Evolutionary conservation across 2,329 filamentous ascomycete species (phyloP).

Genomic region (Thelonectria discophora): DNA sequence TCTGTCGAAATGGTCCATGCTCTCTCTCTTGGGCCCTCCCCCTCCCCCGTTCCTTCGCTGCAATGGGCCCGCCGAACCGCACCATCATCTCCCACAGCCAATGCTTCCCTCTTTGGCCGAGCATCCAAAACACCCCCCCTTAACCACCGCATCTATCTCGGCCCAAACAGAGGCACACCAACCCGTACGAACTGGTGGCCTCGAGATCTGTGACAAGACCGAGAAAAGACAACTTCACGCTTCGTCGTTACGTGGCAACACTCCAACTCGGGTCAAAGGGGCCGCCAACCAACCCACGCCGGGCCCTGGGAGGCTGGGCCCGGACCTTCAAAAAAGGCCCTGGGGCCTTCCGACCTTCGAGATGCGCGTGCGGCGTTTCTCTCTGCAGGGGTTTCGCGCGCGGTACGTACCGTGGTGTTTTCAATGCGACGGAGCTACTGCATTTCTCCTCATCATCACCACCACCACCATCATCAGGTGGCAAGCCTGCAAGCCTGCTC

Average conservation of each 20-base stretch:
- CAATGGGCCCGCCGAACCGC: constrained; percentile 31
- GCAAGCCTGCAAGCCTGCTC: too few relatives aligned
- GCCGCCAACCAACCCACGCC: constrained; percentile 39
- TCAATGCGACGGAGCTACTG: constrained; percentile 22
- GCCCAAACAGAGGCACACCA: constrained; percentile 15
- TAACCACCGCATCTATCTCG: constrained; percentile 1
- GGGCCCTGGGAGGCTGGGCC: constrained; percentile 30
- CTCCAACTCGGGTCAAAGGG: constrained; percentile 41
- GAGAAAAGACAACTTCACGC: constrained; percentile 15
- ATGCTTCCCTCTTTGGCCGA: constrained; percentile 22
- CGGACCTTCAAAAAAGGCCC: constrained; percentile 28
- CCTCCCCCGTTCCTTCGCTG: constrained; percentile 22
- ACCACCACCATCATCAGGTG: background rate
- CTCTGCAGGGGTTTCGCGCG: constrained; percentile 9
- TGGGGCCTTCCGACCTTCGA: constrained; percentile 23
- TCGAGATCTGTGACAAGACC: constrained; percentile 25
- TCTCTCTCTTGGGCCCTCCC: constrained; percentile 7
- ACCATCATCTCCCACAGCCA: constrained; percentile 38
- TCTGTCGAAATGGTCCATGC: constrained; percentile 1
- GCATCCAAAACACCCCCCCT: background rate
- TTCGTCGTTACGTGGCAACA: constrained; percentile 44
- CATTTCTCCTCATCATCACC: too few relatives aligned
- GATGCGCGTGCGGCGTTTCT: constrained; percentile 24
- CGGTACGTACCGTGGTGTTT: constrained; percentile 15
- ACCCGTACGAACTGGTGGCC: constrained; percentile 22